phyloP scores from a whole-genome alignment of 257 asterid genomes.

The Gentiana straminea region DNA sequence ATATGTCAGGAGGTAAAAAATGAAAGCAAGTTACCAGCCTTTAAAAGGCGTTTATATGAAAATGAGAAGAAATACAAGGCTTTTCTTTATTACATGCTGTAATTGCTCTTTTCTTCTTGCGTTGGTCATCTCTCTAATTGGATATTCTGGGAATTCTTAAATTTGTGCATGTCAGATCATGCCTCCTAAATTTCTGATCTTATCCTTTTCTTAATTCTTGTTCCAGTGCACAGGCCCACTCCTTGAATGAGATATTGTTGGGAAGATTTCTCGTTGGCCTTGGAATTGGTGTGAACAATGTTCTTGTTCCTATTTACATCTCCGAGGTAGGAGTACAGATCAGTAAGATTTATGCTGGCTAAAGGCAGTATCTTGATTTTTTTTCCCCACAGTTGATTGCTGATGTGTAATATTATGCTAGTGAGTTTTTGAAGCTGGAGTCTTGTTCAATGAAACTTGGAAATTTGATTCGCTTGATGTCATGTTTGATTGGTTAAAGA shows the following conservation, averaged over 20 bases:
- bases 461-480: not conserved
- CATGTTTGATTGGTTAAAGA: not conserved
- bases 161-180: not conserved
- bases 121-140: not conserved
- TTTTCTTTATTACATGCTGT: not conserved
- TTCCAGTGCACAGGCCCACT: constrained; percentile 86
- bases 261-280: constrained; percentile 90
- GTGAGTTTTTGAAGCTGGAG: not conserved
- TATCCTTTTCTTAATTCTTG: constrained; percentile 4
- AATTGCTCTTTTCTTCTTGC: constrained; percentile 1
- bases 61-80: no score
- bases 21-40: not conserved
- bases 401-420: not conserved
- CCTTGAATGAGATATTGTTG: constrained; percentile 58
- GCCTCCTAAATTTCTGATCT: constrained; percentile 10
- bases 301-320: constrained; percentile 76
- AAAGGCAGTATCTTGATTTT: not conserved
- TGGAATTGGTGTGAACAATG: constrained; percentile 86
- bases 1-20: not conserved
- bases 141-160: not conserved
- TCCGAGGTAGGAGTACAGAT: constrained; percentile 53
- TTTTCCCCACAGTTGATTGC: not conserved
- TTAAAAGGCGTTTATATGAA: no score
- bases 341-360: not conserved
- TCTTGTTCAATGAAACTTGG: not conserved